Conservation (phyloP, 73 alveolate genomes). For the Paramecium bursaria region DNA sequence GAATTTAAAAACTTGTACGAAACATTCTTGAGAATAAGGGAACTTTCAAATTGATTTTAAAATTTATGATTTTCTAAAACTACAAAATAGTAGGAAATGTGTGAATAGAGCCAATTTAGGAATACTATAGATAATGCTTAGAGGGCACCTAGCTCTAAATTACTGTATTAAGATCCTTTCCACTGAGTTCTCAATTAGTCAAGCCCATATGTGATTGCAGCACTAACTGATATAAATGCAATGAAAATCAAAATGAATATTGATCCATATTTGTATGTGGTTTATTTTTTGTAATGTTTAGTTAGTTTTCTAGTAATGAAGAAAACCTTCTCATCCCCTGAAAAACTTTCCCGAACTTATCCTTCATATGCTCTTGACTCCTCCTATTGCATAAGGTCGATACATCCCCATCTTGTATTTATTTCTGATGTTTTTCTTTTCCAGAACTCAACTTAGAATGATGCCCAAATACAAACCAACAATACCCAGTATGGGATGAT, state of each 20-base stretch:
- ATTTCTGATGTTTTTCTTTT: slow-evolving; percentile 72
- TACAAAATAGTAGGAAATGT: slow-evolving; percentile 52
- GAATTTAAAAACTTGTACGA: slow-evolving; percentile 48
- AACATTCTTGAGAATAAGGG: slow-evolving; percentile 59
- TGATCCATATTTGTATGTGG: neutral
- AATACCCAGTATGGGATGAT: slow-evolving; percentile 45
- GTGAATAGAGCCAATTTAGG: slow-evolving; percentile 32
- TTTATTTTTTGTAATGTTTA: slow-evolving; percentile 50
- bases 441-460: slow-evolving; percentile 63
- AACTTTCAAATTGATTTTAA: slow-evolving; percentile 54
- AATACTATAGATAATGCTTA: slow-evolving; percentile 51
- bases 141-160: slow-evolving; percentile 39
- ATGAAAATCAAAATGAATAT: slow-evolving; percentile 21
- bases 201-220: slow-evolving; percentile 1
- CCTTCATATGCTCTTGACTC: slow-evolving; percentile 36
- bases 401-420: slow-evolving; percentile 70
- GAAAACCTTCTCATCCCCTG: slow-evolving; percentile 63
- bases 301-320: slow-evolving; percentile 25
- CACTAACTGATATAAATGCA: slow-evolving; percentile 20
- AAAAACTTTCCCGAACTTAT: slow-evolving; percentile 23
- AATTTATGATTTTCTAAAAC: slow-evolving; percentile 63
- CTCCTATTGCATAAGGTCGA: slow-evolving; percentile 41
- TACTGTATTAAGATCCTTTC: neutral
- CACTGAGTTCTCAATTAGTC: neutral
- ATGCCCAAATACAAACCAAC: slow-evolving; percentile 53